phyloP scores from a whole-genome alignment of 257 asterid genomes.

The Solanum arcanum region DNA sequence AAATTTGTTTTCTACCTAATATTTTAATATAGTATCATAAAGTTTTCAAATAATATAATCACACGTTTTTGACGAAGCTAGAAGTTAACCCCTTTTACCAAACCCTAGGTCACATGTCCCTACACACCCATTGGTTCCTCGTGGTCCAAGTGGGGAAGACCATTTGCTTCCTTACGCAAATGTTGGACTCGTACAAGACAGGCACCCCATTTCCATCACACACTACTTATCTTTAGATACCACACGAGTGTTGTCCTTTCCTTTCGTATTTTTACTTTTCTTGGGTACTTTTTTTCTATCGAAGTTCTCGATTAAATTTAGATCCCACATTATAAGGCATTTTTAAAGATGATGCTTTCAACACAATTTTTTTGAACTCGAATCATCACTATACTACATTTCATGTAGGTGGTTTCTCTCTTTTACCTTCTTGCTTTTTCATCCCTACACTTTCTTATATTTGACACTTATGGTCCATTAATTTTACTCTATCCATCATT shows the following conservation, averaged over 20 bases:
- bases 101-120: not conserved
- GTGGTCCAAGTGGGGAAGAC: not conserved
- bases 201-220: not conserved
- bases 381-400: not conserved
- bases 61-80: not conserved
- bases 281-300: not conserved
- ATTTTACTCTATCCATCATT: not conserved
- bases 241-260: not conserved
- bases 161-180: not conserved
- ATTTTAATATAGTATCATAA: not conserved
- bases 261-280: not conserved
- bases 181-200: not conserved
- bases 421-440: not conserved
- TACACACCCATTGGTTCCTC: not conserved
- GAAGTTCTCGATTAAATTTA: too few relatives aligned
- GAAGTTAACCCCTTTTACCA: not conserved
- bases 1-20: constrained; percentile 44
- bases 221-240: not conserved
- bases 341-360: fast-evolving
- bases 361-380: fast-evolving
- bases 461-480: not conserved
- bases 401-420: not conserved
- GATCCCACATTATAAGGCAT: fast-evolving
- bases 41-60: not conserved
- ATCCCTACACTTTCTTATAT: not conserved